These are phyloP conservation scores for Termitomyces sp. DNA, from an alignment of 768 basidiomycete genomes.

Conservation along the genomic window DNA sequence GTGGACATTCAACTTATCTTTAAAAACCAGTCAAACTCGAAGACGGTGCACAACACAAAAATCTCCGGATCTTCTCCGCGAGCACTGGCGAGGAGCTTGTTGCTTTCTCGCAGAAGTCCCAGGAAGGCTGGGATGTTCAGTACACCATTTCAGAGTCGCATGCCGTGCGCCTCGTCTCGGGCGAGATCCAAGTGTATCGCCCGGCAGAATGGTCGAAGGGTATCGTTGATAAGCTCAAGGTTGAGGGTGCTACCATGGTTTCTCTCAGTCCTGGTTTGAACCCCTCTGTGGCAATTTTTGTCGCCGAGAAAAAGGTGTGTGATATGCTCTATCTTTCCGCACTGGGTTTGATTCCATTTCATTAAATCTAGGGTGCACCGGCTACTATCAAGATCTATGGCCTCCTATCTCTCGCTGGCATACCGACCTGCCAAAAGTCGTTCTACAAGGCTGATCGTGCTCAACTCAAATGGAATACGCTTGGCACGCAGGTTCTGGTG, in stretches of 20 bases:
- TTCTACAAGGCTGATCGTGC: slow-evolving; percentile 96
- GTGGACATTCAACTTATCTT: not conserved
- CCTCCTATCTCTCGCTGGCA: slow-evolving; percentile 51
- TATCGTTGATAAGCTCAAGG: slow-evolving; percentile 73
- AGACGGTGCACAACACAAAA: slow-evolving; percentile 89
- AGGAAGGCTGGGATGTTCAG: slow-evolving; percentile 88
- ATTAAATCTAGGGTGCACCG: slow-evolving; percentile 62
- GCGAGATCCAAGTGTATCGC: slow-evolving; percentile 80
- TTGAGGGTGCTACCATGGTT: slow-evolving; percentile 78
- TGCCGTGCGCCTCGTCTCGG: slow-evolving; percentile 73
- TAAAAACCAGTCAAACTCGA: slow-evolving; percentile 68
- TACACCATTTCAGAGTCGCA: slow-evolving; percentile 88
- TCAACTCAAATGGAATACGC: slow-evolving; percentile 92
- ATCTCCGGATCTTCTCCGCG: slow-evolving; percentile 85
- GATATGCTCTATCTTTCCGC: not conserved
- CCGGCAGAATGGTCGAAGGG: slow-evolving; percentile 79
- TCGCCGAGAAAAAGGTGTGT: slow-evolving; percentile 87
- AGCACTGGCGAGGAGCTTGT: slow-evolving; percentile 84
- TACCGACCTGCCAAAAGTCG: slow-evolving; percentile 80
- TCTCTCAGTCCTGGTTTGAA: slow-evolving; percentile 80
- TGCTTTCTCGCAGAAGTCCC: slow-evolving; percentile 85
- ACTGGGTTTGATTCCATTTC: not conserved
- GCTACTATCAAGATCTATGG: slow-evolving; percentile 84
- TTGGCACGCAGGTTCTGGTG: slow-evolving; percentile 88
- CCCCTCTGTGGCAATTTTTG: slow-evolving; percentile 86